Conservation (phyloP, 164 flowering plant species). For the Protea cynaroides region DNA sequence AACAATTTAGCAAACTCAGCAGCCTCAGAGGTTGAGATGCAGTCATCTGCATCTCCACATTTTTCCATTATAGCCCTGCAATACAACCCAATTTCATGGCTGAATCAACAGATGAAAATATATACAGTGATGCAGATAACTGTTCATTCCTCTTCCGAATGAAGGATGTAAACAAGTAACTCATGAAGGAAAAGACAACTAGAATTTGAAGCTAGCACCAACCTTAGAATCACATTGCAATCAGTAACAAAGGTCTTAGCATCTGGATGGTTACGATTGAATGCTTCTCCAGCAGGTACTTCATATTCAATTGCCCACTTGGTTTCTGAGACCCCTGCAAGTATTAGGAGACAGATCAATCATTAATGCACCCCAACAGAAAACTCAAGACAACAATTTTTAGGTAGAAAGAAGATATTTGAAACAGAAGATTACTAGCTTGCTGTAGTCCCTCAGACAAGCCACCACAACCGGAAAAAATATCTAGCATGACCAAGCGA, state of each 20-base stretch:
- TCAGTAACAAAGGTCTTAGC: conserved; percentile 57
- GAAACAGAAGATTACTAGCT: conserved; percentile 39
- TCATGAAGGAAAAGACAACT: background rate
- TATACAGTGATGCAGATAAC: no score
- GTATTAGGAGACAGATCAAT: conserved; percentile 5
- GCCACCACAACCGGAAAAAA: conserved; percentile 99
- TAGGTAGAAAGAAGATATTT: background rate
- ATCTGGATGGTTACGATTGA: conserved; percentile 75
- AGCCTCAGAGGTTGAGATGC: conserved; percentile 75
- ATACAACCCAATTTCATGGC: conserved; percentile 5
- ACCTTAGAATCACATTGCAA: conserved; percentile 93
- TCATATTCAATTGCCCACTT: conserved; percentile 99
- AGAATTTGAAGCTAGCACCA: background rate
- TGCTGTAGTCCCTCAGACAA: conserved; percentile 80
- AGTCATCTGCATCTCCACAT: conserved; percentile 81
- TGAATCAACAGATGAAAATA: conserved; percentile 1
- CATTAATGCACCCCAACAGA: background rate
- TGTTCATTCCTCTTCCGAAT: no score
- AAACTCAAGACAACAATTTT: background rate
- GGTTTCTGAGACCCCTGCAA: conserved; percentile 62
- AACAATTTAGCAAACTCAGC: conserved; percentile 52
- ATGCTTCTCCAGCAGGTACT: conserved; percentile 90
- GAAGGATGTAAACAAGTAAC: background rate
- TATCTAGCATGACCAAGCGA: conserved; percentile 73
- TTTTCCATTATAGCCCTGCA: conserved; percentile 65